phyloP scores from a whole-genome alignment of 495 filamentous ascomycete genomes.

The Penicillium dipodomyicola region DNA sequence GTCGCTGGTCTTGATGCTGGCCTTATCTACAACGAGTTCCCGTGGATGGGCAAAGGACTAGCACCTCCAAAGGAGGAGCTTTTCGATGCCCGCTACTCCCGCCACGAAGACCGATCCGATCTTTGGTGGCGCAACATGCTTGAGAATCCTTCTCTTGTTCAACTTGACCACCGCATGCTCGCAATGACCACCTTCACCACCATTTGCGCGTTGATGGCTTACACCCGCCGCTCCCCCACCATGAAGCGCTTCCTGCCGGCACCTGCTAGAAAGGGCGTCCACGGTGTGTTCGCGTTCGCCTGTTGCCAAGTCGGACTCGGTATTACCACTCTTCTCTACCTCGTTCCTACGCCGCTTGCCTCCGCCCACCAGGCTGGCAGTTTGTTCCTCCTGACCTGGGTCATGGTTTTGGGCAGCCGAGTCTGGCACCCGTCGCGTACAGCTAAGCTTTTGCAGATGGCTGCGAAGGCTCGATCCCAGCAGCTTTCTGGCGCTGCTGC shows the following conservation, averaged over 20 bases:
- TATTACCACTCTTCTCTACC: constrained; percentile 85
- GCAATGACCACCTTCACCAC: constrained; percentile 85
- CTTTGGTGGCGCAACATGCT: constrained; percentile 95
- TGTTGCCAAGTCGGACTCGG: constrained; percentile 80
- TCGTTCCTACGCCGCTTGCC: constrained; percentile 84
- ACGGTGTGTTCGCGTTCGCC: constrained; percentile 79
- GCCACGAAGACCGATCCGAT: constrained; percentile 69
- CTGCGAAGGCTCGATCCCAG: constrained; percentile 37
- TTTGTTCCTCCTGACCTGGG: constrained; percentile 79
- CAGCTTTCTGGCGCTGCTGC: constrained; percentile 27
- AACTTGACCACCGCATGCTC: constrained; percentile 91
- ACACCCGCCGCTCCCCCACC: constrained; percentile 60
- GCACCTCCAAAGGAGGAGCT: constrained; percentile 80
- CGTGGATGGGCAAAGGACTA: constrained; percentile 83
- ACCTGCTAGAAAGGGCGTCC: constrained; percentile 64
- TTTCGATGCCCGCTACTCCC: constrained; percentile 81
- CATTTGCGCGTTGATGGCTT: constrained; percentile 73
- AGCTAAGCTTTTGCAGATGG: constrained; percentile 49
- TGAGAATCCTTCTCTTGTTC: constrained; percentile 91
- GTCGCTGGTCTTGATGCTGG: constrained; percentile 95
- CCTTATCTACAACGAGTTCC: constrained; percentile 97
- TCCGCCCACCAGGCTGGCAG: constrained; percentile 92
- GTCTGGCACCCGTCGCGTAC: constrained; percentile 54
- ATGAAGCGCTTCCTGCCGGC: constrained; percentile 64
- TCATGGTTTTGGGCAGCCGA: constrained; percentile 68